These are phyloP conservation scores for Geosmithia morbida DNA, from an alignment of 2,329 filamentous ascomycete genomes.

Conservation along the genomic window DNA sequence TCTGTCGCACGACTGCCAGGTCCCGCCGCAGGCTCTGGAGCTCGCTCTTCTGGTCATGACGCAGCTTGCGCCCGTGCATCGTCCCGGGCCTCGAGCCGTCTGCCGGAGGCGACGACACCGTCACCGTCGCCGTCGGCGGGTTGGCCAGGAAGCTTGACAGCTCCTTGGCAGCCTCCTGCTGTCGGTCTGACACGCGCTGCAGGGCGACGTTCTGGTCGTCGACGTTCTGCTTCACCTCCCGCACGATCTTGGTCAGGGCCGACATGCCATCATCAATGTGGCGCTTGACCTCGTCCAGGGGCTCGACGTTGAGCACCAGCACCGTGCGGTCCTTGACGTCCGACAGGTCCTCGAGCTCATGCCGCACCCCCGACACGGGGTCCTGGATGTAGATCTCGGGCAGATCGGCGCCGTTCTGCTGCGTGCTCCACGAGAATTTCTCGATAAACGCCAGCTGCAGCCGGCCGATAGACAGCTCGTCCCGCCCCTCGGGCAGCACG, in stretches of 20 bases:
- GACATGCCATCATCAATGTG: constrained; percentile 90
- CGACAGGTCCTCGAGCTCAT: constrained; percentile 83
- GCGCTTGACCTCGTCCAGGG: constrained; percentile 87
- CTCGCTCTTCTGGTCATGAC: constrained; percentile 55
- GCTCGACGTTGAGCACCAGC: constrained; percentile 85
- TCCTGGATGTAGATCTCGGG: constrained; percentile 98
- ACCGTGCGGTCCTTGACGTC: constrained; percentile 94
- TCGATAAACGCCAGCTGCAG: constrained; percentile 95
- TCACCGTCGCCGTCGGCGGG: constrained; percentile 17
- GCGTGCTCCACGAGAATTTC: constrained; percentile 98
- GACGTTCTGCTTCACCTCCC: constrained; percentile 70
- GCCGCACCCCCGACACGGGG: constrained; percentile 84
- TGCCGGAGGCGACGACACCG: constrained; percentile 20
- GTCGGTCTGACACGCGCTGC: constrained; percentile 76
- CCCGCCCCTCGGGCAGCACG: constrained; percentile 69
- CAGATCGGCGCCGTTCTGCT: constrained; percentile 80
- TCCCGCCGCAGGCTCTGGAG: constrained; percentile 75
- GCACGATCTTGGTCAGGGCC: constrained; percentile 67
- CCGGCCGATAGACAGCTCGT: constrained; percentile 73
- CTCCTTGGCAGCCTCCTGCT: constrained; percentile 80
- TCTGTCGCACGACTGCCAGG: constrained; percentile 81
- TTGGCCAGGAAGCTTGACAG: constrained; percentile 48
- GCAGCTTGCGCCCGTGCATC: constrained; percentile 27
- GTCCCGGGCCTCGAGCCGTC: constrained; percentile 18
- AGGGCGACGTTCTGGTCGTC: constrained; percentile 72